Evolutionary conservation across 2,329 filamentous ascomycete genomes (phyloP), one percentile per base, ranked within the genome.

Genomic region (Pyrenophora seminiperda): DNA sequence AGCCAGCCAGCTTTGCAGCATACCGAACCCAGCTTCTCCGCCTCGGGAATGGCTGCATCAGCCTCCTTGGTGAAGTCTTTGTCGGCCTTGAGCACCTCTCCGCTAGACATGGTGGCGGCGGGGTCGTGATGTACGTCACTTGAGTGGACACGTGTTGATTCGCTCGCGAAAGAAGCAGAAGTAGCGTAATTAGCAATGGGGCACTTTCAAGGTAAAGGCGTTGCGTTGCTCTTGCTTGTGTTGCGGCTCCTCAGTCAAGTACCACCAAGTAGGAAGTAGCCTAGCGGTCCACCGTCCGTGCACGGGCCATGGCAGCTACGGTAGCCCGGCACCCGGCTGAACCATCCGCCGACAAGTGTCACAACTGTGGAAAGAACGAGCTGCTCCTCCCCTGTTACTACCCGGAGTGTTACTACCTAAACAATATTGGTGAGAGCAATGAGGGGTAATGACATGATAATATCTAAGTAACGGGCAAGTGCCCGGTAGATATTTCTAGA

Each of bases 51-150:
- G 77, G 90, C 85, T 78, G 88, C 85, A 81, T 97, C 92, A 70
- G 90, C 91, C 77, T 97, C 92, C 79, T 96, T 96, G 72, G 90
- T 88, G 84, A 90, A 97, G 86, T 99, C 94, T 88, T 96, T 97
- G 82, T 99, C 94, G 71, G 93, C 90, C 84, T 95, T 96, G 76
- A 94, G 74, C 65, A 86, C 77, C 70, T 83, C 77, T 76, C 85
- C 85, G 77, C 91, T 89, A 69, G 91, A 89, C 91, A 96, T 96
- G 47, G 66, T 72, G 69, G 63, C 63, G 69, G 63, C 63, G 64
- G 62, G 59, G 61, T 54, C 41, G 50, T 50, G 34, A 39, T 60
- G 54, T 45, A 15, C 30, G 20, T 44, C 27, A 47, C 18, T 32
- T 33, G 3, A 20, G 20, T 33, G 24, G 32, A 30, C 22, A 6